These are phyloP conservation scores for Saccharomycopsis guyanensis DNA, from an alignment of 805 yeast species.

Conservation along the genomic window DNA sequence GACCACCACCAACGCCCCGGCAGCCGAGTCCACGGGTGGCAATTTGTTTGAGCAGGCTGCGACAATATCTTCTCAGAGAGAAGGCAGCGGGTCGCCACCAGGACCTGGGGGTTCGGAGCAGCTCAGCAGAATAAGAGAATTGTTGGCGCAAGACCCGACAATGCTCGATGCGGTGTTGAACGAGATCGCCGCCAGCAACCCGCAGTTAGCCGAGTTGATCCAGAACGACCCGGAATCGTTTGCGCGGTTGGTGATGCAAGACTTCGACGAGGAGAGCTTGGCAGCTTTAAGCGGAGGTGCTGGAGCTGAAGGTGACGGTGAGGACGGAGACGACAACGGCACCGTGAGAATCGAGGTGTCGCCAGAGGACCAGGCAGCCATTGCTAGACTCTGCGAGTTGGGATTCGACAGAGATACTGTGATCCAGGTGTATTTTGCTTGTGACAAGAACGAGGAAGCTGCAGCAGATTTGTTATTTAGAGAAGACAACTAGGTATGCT, in stretches of 20 bases:
- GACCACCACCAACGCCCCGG: slow-evolving; percentile 25
- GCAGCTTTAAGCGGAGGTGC: slow-evolving; percentile 33
- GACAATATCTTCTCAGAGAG: slow-evolving; percentile 32
- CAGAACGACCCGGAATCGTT: slow-evolving; percentile 88
- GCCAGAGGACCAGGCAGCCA: slow-evolving; percentile 83
- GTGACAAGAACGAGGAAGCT: slow-evolving; percentile 95
- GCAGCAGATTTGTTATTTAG: slow-evolving; percentile 87
- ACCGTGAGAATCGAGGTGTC: slow-evolving; percentile 55
- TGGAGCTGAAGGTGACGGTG: slow-evolving; percentile 29
- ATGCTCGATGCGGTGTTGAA: slow-evolving; percentile 77
- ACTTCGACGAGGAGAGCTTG: slow-evolving; percentile 44
- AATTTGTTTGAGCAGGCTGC: slow-evolving; percentile 40
- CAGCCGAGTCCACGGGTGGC: slow-evolving; percentile 28
- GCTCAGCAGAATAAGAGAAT: slow-evolving; percentile 58
- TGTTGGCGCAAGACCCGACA: slow-evolving; percentile 81
- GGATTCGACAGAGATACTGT: slow-evolving; percentile 88
- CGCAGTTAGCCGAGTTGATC: slow-evolving; percentile 74
- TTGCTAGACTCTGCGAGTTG: slow-evolving; percentile 78
- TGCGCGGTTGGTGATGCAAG: slow-evolving; percentile 61
- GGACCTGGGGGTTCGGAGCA: slow-evolving; percentile 37
- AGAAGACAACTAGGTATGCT: slow-evolving; percentile 32
- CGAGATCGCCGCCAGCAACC: slow-evolving; percentile 73
- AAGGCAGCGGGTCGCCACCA: slow-evolving; percentile 30
- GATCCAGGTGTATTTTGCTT: slow-evolving; percentile 91
- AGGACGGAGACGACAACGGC: slow-evolving; percentile 32